phyloP scores from a whole-genome alignment of 2,329 filamentous ascomycete species.

The Didymosphaeria variabile region DNA sequence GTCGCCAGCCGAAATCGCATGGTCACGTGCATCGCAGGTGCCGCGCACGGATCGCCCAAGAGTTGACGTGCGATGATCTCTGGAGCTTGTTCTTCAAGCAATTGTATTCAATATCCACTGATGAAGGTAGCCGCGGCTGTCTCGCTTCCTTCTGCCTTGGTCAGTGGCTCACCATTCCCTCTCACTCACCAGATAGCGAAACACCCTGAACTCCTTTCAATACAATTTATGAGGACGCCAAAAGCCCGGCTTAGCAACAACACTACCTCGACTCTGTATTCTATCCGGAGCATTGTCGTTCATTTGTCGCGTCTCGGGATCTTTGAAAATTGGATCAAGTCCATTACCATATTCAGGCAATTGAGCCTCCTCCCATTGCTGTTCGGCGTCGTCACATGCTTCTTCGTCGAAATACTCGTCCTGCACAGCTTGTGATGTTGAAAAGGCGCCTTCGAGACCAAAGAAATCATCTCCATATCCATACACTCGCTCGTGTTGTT shows the following conservation, averaged over 20 bases:
- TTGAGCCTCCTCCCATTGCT: slow-evolving; percentile 15
- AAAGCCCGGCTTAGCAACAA: slow-evolving; percentile 45
- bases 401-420: slow-evolving; percentile 18
- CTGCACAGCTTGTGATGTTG: slow-evolving; percentile 12
- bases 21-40: slow-evolving; percentile 15
- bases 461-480: background rate
- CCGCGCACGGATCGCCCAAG: slow-evolving; percentile 11
- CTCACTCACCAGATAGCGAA: background rate
- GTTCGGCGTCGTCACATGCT: slow-evolving; percentile 17
- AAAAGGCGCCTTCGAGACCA: background rate
- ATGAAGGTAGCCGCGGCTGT: background rate
- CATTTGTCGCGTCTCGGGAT: background rate
- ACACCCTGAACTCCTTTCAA: slow-evolving; percentile 37
- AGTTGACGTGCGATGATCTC: slow-evolving; percentile 1
- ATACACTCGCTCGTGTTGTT: slow-evolving; percentile 32
- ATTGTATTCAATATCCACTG: background rate
- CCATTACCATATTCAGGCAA: slow-evolving; percentile 5
- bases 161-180: background rate
- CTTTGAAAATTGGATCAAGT: background rate
- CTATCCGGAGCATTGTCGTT: slow-evolving; percentile 4
- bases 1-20: slow-evolving; percentile 3
- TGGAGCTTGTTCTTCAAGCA: background rate
- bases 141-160: background rate
- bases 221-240: slow-evolving; percentile 58
- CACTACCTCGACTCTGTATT: slow-evolving; percentile 17